A percentile compares a stretch with the other conserved stretches of the same genome.
These are phyloP conservation scores for Quercus tomentella DNA, from an alignment of 331 rosid genomes.

Conservation along the genomic window DNA sequence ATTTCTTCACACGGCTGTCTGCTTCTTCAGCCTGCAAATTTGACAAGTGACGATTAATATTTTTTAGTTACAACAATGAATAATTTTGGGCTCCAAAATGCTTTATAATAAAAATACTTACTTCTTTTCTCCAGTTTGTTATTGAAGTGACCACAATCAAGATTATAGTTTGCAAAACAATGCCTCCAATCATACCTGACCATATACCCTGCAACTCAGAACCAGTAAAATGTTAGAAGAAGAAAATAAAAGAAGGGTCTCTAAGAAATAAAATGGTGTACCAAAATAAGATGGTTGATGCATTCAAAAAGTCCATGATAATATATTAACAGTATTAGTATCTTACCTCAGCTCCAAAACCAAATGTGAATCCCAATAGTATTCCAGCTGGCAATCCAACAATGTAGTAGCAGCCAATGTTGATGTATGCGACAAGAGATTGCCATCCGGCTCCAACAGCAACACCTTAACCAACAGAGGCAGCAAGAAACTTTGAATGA, in stretches of 20 bases:
- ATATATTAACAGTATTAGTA: neutral
- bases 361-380: conserved; percentile 62
- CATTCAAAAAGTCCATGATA: neutral
- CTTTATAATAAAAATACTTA: conserved; percentile 9
- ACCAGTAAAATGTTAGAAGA: neutral
- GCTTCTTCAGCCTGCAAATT: conserved; percentile 68
- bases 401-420: conserved; percentile 62
- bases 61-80: neutral
- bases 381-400: conserved; percentile 81
- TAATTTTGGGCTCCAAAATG: neutral
- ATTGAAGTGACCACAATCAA: conserved; percentile 44
- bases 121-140: conserved; percentile 75
- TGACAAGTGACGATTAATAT: neutral
- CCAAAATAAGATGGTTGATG: neutral
- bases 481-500: neutral
- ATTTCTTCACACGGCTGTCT: conserved; percentile 56
- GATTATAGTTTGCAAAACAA: conserved; percentile 56
- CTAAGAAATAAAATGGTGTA: neutral
- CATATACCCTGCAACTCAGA: conserved; percentile 61
- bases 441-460: conserved; percentile 98
- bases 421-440: conserved; percentile 74
- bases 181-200: conserved; percentile 81
- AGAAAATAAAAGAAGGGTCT: neutral
- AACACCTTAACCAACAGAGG: conserved; percentile 46
- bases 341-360: conserved; percentile 56